Evolutionary conservation across 2,329 filamentous ascomycete species (phyloP), one percentile per base, ranked within the genome.

Genomic region (Paramyrothecium sp.): DNA sequence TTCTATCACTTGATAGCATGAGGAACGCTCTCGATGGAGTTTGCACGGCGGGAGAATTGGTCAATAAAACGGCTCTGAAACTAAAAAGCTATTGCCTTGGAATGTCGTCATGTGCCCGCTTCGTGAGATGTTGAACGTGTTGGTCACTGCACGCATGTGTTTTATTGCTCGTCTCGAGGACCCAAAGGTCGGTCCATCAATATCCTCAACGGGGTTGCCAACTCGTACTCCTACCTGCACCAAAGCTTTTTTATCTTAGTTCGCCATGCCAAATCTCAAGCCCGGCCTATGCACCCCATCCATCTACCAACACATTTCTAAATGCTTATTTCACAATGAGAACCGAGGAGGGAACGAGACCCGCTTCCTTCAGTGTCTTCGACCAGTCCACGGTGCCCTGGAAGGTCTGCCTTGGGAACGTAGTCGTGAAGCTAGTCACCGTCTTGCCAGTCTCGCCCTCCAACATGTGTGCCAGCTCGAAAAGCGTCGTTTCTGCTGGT

Each of bases 321-420:
- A 20, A 48, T 46, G 8, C 54, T 63, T 76, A 87, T 65, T 84
- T 83, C 30, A 96, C 86, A 66, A 96, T 87, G 65, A 99, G 78
- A 51, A 91, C 93, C n/a, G 93, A 92, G 60, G 91, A 97, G 7
- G 95, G 95, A 3, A 94, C 88, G 59, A 97, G 76, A 0, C 93
- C 94, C 17, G 94, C 90, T 75, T 99, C 95, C 77, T 96, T 96
- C 56, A 99, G 75, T 5, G 93, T 95, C 82, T 95, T 89, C 38
- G 91, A 91, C 68, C 97, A 92, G 71, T 96, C 95, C 8, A 84
- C 64, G 61, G 80, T 72, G 20, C 80, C 88, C 72, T 79, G 77
- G 62, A 89, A 98, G 0, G 86, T 85, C 80, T 97, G 97, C 69
- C 85, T 87, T 0, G 95, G 95, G 67, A 96, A 98, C 20, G 88